A percentile compares a stretch with the other conserved stretches of the same genome.
Evolutionary conservation across 73 alveolate genomes (phyloP).

Genomic region (Tetrahymena thermophila): DNA sequence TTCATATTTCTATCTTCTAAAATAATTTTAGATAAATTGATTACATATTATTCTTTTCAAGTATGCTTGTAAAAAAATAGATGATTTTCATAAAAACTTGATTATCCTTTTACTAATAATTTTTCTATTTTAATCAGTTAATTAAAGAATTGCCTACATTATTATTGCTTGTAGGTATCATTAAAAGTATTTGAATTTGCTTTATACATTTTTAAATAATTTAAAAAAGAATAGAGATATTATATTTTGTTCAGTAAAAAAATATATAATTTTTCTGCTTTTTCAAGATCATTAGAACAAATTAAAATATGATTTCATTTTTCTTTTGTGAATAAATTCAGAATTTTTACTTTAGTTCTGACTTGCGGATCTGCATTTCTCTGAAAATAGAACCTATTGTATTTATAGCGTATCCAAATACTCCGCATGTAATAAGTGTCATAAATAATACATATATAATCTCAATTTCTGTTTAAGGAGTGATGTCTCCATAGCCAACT

Average conservation of each 20-base stretch:
- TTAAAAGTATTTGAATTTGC: too few species aligned
- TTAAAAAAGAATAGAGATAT: too few species aligned
- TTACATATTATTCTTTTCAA: too few species aligned
- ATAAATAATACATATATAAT: conserved; percentile 9
- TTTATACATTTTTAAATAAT: too few species aligned
- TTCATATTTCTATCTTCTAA: not conserved
- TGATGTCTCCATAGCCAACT: conserved; percentile 32
- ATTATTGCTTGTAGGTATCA: too few species aligned
- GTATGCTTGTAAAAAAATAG: too few species aligned
- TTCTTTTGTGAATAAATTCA: not conserved
- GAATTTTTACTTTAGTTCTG: not conserved
- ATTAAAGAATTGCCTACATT: too few species aligned
- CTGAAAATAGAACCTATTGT: conserved; percentile 22
- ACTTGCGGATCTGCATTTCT: not conserved
- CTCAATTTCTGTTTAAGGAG: not conserved
- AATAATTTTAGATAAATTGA: too few species aligned
- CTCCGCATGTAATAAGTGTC: conserved; percentile 12
- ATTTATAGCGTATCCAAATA: conserved; percentile 10
- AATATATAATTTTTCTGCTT: too few species aligned
- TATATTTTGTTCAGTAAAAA: not conserved
- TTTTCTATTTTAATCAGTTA: too few species aligned
- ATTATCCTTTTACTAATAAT: too few species aligned
- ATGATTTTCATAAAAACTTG: not conserved
- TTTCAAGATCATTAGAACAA: too few species aligned
- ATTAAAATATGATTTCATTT: not conserved